Evolutionary conservation across 208 protist genomes (phyloP), one percentile per base, ranked within the genome.

Genomic region (Trypanosomatidae sp.): DNA sequence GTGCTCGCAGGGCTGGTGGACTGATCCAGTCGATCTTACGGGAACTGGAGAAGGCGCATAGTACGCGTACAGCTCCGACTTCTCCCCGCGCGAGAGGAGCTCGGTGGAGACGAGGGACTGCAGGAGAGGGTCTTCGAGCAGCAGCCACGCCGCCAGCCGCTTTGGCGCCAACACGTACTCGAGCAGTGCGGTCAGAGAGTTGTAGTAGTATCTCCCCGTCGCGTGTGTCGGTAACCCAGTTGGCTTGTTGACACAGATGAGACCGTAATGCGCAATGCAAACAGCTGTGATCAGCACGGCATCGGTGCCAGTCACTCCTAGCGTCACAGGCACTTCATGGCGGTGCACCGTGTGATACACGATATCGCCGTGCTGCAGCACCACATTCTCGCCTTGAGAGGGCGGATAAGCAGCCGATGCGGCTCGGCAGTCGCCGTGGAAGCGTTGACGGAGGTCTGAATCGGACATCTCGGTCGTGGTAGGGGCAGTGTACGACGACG

Each of bases 281-380:
- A 92, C 89, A 1, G 83, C 80, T 5, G 85, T 72, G 36, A 94
- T 60, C 36, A 69, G 46, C 49, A 93, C 76, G 5, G 89, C 75
- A 58, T 90, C 91, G 1, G 85, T 68, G 28, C 89, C 91, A 22
- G 71, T 73, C 0, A 79, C 28, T 19, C 97, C 94, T 15, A 95
- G 81, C 7, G 71, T 62, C 0, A 99, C 88, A 0, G 96, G 96
- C 8, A 98, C 87, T 73, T 99, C 98, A 74, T 99, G 98, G 19
- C 96, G 91, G 74, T 99, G 98, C 10, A 98, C 81, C 0, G 80
- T 86, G 79, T 99, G 97, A 15, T 86, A 66, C 4, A 99, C 85
- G 9, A 89, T 58, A 73, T 99, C 93, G 30, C 93, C 89, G 33
- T 94, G 75, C 59, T 80, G 73, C 22, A 98, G 60, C 25, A 87